Base-by-base conservation (phyloP, 495 filamentous ascomycete species). In the Xylaria sp. region DNA sequence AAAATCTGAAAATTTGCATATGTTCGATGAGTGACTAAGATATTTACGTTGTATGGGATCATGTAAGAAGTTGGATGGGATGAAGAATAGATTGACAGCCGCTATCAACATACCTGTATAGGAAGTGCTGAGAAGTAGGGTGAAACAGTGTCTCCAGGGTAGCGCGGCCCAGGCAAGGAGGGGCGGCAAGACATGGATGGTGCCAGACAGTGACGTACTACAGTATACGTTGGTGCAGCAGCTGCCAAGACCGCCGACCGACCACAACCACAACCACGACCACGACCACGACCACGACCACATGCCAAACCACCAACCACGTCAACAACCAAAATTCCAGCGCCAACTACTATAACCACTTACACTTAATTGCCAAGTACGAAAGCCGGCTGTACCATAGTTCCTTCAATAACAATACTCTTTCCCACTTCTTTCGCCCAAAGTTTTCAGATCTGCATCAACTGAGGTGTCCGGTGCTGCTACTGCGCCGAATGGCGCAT, bases 301-400 rank as follows among this genome's bases (percentile, higher is more conserved):
- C 53, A 72, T 69, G 70, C 70, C 37, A 61, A 52, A 46, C 37
- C 63, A 46, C 37, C 63, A 33, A 40, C 37, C 46, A 65, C 53
- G 57, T 68, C 64, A 69, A 62, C 14, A 67, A 43, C 21, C 5
- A 29, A 29, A 50, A 52, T 55, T 55, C 52, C 21, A 21, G n/a
- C 9, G 9, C 21, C 31, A 37, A 40, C 8, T 37, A 4, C 3
- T 4, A 3, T 37, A 37, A 37, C 35, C 35, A n/a, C n/a, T n/a
- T n/a, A n/a, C n/a, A n/a, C 9, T 53, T 26, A 26, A 41, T 44
- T 2, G 35, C 61, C 21, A 19, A 41, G 0, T 1, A 19, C 21
- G 7, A 26, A 26, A 52, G 48, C 24, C 6, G 11, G 50, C 50
- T 5, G 9, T 53, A 6, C 8, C 21, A 21, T 48, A 24, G 41